Evolutionary conservation across 108 stramenopile genomes (phyloP).

Genomic region (Mediolabrus comicus): DNA sequence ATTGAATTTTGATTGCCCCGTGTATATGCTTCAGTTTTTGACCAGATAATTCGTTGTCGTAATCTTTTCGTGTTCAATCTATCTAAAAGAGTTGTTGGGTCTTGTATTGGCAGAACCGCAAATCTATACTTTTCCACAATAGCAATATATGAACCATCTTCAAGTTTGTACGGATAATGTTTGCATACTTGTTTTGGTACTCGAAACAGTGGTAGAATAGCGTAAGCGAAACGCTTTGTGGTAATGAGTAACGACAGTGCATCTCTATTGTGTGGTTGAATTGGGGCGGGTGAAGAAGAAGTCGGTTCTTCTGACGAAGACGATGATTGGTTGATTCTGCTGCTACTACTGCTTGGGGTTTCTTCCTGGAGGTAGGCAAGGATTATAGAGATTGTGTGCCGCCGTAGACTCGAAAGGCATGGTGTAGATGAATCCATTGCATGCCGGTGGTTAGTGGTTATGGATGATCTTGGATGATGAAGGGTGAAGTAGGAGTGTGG

Average conservation of each 20-base stretch:
- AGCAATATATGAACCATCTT: conserved; percentile 3
- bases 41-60: conserved; percentile 23
- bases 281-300: background rate
- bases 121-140: conserved; percentile 50
- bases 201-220: conserved; percentile 59
- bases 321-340: too few species aligned
- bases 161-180: conserved; percentile 21
- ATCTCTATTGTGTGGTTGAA: conserved; percentile 42
- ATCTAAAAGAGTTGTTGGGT: conserved; percentile 63
- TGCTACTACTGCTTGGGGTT: background rate
- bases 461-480: too few species aligned
- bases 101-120: conserved; percentile 62
- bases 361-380: conserved; percentile 66
- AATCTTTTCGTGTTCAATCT: conserved; percentile 73
- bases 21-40: background rate
- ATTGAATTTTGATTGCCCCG: background rate
- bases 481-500: too few species aligned
- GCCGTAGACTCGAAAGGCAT: conserved; percentile 32
- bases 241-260: conserved; percentile 64
- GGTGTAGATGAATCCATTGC: conserved; percentile 5
- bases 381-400: conserved; percentile 66
- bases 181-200: conserved; percentile 29
- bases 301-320: background rate
- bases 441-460: background rate
- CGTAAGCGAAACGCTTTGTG: conserved; percentile 44